These are phyloP conservation scores for Stephania yunnanensis DNA, from an alignment of 164 flowering plant species.

Conservation along the genomic window DNA sequence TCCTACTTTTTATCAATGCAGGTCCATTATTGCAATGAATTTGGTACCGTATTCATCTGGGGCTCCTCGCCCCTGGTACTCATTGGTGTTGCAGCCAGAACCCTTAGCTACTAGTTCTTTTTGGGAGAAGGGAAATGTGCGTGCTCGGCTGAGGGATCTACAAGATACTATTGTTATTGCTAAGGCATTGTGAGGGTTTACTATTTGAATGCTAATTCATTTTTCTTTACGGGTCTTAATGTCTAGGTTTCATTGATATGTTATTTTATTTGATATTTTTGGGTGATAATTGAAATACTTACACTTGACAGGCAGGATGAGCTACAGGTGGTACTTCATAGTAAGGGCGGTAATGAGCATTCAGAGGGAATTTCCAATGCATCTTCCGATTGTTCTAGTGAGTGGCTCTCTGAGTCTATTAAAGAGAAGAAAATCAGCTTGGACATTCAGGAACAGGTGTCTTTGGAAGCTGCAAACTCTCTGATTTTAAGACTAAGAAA, in stretches of 20 bases:
- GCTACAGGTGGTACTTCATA: too few species aligned
- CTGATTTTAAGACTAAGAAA: constrained; percentile 45
- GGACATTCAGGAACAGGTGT: constrained; percentile 39
- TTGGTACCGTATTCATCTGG: too few species aligned
- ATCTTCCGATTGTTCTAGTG: constrained; percentile 12
- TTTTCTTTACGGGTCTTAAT: not conserved
- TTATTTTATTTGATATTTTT: not conserved
- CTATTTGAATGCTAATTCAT: not conserved
- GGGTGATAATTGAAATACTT: too few species aligned
- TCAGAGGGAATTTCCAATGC: constrained; percentile 16
- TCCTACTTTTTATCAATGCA: too few species aligned
- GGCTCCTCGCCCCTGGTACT: too few species aligned
- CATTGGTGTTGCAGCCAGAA: too few species aligned
- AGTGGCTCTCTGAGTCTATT: constrained; percentile 31
- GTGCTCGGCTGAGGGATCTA: constrained; percentile 35
- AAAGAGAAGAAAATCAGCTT: constrained; percentile 36
- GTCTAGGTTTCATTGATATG: not conserved
- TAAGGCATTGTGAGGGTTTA: constrained; percentile 47
- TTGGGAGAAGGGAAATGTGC: constrained; percentile 18
- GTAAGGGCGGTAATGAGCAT: not conserved
- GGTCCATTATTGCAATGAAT: too few species aligned
- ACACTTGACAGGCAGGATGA: too few species aligned
- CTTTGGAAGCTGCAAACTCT: constrained; percentile 59
- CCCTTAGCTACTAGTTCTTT: too few species aligned
- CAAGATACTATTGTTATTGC: constrained; percentile 48